A percentile compares a stretch with the other conserved stretches of the same genome.
These are phyloP conservation scores for Escallonia herrerae DNA, from an alignment of 129 eudicot genomes.

Conservation along the genomic window DNA sequence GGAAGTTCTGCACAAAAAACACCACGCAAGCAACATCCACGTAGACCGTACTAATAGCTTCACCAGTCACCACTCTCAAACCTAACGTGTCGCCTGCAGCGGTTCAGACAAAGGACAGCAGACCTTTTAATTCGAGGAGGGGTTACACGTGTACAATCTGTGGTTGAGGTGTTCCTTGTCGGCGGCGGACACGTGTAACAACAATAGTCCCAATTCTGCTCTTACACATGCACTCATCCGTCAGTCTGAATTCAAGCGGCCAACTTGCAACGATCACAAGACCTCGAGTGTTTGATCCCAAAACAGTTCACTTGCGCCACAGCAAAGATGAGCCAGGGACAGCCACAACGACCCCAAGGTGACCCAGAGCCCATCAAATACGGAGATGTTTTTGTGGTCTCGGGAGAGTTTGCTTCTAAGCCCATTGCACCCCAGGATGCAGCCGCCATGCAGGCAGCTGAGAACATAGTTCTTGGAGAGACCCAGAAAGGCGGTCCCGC, in stretches of 20 bases:
- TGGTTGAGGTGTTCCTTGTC: no score
- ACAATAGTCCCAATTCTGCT: background rate
- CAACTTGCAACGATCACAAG: background rate
- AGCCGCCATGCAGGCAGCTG: slow-evolving; percentile 64
- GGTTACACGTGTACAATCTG: no score
- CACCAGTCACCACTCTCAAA: no score
- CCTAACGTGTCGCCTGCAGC: no score
- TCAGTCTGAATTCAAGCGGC: background rate
- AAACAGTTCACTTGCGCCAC: background rate
- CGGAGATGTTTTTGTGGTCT: slow-evolving; percentile 57
- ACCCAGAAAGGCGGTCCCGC: slow-evolving; percentile 57
- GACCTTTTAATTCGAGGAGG: no score
- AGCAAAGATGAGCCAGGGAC: slow-evolving; percentile 32
- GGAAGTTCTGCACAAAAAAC: no score
- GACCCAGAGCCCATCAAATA: slow-evolving; percentile 34
- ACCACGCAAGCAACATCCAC: no score
- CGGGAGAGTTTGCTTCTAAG: slow-evolving; percentile 39
- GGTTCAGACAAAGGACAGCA: no score
- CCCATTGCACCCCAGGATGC: slow-evolving; percentile 64
- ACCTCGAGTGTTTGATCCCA: background rate
- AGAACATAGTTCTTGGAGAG: slow-evolving; percentile 37
- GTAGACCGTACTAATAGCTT: no score
- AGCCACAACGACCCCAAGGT: slow-evolving; percentile 20
- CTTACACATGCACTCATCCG: background rate
- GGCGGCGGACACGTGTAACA: background rate